phyloP scores from a whole-genome alignment of 805 yeast species.

The Cyberlindnera xylosilytica region DNA sequence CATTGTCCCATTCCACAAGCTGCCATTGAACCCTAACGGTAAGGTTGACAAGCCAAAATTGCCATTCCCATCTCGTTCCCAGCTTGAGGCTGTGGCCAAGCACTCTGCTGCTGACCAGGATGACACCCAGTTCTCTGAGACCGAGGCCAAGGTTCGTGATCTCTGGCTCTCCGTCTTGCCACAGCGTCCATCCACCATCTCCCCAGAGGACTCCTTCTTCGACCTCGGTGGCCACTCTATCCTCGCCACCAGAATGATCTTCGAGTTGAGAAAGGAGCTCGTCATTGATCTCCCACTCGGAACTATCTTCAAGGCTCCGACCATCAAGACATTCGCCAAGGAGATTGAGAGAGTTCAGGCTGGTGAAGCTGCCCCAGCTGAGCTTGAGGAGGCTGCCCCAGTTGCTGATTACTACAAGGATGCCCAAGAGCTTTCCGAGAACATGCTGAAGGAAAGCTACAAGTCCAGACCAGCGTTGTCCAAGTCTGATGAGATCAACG shows the following conservation, averaged over 20 bases:
- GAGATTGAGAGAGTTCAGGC: slow-evolving; percentile 60
- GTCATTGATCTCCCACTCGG: slow-evolving; percentile 86
- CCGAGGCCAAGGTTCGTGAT: slow-evolving; percentile 69
- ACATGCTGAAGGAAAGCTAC: slow-evolving; percentile 42
- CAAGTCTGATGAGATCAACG: slow-evolving; percentile 43
- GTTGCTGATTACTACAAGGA: slow-evolving; percentile 61
- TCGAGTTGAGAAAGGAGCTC: slow-evolving; percentile 77
- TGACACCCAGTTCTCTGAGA: slow-evolving; percentile 54
- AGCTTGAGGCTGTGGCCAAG: slow-evolving; percentile 70
- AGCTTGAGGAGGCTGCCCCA: slow-evolving; percentile 30
- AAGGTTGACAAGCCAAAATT: slow-evolving; percentile 96
- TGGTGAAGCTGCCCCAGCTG: slow-evolving; percentile 46
- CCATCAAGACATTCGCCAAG: slow-evolving; percentile 72
- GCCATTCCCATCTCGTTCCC: slow-evolving; percentile 91
- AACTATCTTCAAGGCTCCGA: slow-evolving; percentile 84
- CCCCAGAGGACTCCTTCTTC: slow-evolving; percentile 85
- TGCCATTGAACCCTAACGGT: slow-evolving; percentile 97
- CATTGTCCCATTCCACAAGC: slow-evolving; percentile 77
- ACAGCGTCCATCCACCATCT: slow-evolving; percentile 71
- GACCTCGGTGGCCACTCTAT: slow-evolving; percentile 98
- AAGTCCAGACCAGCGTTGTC: slow-evolving; percentile 39
- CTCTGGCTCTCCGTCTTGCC: slow-evolving; percentile 88
- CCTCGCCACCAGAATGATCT: slow-evolving; percentile 94
- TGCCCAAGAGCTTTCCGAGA: slow-evolving; percentile 51
- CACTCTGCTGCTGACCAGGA: slow-evolving; percentile 39